Conservation (phyloP, 129 eudicot species). For the Saposhnikovia divaricata region DNA sequence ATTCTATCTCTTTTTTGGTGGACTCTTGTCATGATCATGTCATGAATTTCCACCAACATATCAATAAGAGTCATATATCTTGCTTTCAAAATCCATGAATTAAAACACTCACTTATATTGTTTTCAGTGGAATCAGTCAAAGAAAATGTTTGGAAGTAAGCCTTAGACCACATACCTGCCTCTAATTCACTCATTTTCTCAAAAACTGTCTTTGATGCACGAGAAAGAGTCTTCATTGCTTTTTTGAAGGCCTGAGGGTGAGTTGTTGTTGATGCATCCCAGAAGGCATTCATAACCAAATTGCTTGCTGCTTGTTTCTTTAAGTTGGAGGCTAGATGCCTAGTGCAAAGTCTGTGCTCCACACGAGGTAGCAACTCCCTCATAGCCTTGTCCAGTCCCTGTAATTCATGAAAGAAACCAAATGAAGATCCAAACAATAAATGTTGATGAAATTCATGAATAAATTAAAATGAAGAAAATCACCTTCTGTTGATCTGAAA, state of each 20-base stretch:
- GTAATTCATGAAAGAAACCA: no score
- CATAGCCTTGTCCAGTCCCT: no score
- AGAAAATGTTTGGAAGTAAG: background rate
- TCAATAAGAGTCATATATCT: background rate
- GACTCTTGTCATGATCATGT: background rate
- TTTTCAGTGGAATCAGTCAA: background rate
- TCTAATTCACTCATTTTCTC: background rate
- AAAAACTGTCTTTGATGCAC: background rate
- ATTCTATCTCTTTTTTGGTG: background rate
- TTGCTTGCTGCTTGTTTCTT: background rate
- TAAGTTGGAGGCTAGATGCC: background rate
- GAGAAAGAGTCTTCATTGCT: background rate
- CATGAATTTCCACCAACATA: background rate
- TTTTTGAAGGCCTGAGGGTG: background rate
- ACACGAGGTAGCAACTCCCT: background rate
- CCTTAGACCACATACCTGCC: background rate
- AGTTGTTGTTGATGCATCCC: background rate
- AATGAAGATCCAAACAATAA: no score
- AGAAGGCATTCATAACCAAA: background rate
- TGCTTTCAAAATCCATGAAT: background rate
- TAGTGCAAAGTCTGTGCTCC: background rate
- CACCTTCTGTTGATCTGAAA: no score
- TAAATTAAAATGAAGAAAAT: no score
- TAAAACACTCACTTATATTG: background rate
- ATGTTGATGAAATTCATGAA: no score